A percentile compares a stretch with the other conserved stretches of the same genome.
phyloP scores from a whole-genome alignment of 2,329 filamentous ascomycete species.

The Pseudocercospora eumusae region DNA sequence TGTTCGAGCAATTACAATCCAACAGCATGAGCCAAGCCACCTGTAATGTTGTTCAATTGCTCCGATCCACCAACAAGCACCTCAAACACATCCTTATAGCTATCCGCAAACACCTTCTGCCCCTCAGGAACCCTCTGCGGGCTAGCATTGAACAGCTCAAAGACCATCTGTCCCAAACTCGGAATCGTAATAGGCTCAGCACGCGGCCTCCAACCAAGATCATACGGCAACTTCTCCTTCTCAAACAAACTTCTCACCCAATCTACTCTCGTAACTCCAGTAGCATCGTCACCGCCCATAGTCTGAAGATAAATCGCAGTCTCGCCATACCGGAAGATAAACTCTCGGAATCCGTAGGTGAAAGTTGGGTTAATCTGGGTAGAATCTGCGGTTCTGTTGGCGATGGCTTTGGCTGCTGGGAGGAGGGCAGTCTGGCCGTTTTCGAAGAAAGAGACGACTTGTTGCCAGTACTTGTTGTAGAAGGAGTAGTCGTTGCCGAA shows the following conservation, averaged over 20 bases:
- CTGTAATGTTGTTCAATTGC: conserved; percentile 34
- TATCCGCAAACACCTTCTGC: conserved; percentile 27
- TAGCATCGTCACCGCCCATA: conserved; percentile 39
- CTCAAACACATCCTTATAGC: conserved; percentile 34
- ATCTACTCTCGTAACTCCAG: conserved; percentile 39
- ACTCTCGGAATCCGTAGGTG: conserved; percentile 39
- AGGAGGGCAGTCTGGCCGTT: conserved; percentile 17
- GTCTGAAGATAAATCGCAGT: conserved; percentile 43
- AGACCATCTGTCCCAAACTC: conserved; percentile 32
- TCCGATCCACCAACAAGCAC: conserved; percentile 31
- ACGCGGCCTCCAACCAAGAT: conserved; percentile 41
- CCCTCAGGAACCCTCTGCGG: conserved; percentile 30
- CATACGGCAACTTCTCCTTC: conserved; percentile 42
- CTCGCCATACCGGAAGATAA: conserved; percentile 42
- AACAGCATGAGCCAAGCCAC: conserved; percentile 29
- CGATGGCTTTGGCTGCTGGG: neutral
- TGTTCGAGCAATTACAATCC: conserved; percentile 23
- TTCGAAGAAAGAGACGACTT: conserved; percentile 34
- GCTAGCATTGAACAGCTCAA: conserved; percentile 29
- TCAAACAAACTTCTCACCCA: conserved; percentile 43
- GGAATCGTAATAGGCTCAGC: conserved; percentile 31
- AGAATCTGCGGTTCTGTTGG: conserved; percentile 20
- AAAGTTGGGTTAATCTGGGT: conserved; percentile 33
- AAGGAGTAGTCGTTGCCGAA: conserved; percentile 42
- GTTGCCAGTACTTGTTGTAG: conserved; percentile 39